Evolutionary conservation across 179 eudicot genomes (phyloP).

Genomic region (Heliamphora pulchella): DNA sequence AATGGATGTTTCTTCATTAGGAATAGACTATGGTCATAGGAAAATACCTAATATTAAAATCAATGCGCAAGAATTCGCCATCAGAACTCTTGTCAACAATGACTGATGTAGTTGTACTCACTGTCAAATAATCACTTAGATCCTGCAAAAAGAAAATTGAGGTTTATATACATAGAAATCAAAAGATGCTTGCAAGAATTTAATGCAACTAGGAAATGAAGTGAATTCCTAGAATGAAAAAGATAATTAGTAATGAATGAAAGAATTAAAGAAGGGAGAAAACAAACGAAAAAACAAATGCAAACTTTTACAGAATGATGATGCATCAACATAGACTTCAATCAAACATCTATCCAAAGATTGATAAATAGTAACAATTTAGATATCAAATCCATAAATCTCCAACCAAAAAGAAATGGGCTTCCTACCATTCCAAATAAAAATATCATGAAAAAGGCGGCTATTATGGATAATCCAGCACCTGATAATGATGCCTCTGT

Average conservation of each 20-base stretch:
- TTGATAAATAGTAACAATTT: neutral
- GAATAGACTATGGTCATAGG: conserved; percentile 2
- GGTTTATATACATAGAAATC: neutral
- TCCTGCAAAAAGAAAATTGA: conserved; percentile 50
- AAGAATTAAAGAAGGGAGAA: neutral
- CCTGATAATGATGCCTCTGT: conserved; percentile 97
- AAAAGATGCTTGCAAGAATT: neutral
- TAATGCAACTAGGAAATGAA: neutral
- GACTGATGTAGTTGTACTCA: conserved; percentile 71
- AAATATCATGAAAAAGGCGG: conserved; percentile 76
- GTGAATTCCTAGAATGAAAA: neutral
- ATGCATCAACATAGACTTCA: neutral
- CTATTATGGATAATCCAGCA: conserved; percentile 89
- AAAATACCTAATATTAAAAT: conserved; percentile 72
- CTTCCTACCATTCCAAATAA: conserved; percentile 91
- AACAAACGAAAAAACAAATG: neutral
- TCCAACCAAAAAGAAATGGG: conserved; percentile 15
- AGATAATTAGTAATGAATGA: neutral
- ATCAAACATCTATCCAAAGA: neutral
- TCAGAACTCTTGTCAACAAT: conserved; percentile 86
- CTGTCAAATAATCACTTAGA: conserved; percentile 59
- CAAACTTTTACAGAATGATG: neutral
- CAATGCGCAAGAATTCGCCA: conserved; percentile 81
- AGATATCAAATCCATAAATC: neutral
- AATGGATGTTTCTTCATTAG: neutral